Evolutionary conservation across 2,329 filamentous ascomycete genomes (phyloP).

Genomic region (Chaetomiaceae sp.): DNA sequence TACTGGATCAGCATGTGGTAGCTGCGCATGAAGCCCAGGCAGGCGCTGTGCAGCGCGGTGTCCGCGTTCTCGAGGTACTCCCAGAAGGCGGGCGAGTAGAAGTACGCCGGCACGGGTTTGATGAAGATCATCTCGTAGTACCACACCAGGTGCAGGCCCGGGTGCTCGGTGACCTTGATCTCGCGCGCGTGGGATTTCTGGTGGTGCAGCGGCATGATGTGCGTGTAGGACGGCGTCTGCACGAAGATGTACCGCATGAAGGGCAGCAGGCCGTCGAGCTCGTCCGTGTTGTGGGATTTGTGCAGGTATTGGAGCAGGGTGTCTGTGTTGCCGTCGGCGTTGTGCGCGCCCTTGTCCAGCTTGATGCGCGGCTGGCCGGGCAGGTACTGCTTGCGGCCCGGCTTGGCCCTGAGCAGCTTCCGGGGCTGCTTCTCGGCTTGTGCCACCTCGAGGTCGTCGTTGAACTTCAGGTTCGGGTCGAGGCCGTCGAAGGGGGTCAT

Average conservation of each 20-base stretch:
- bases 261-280: constrained; percentile 21
- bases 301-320: constrained; percentile 18
- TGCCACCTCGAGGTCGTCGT: constrained; percentile 11
- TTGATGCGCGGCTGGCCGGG: constrained; percentile 25
- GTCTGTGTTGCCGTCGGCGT: constrained; percentile 7
- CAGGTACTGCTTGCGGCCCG: constrained; percentile 15
- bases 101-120: constrained; percentile 36
- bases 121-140: constrained; percentile 35
- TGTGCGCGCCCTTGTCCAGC: constrained; percentile 4
- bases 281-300: constrained; percentile 18
- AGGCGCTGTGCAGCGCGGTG: constrained; percentile 20
- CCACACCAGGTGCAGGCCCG: constrained; percentile 39
- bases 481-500: constrained; percentile 9
- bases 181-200: constrained; percentile 33
- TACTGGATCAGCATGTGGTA: constrained; percentile 32
- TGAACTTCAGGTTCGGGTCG: constrained; percentile 14
- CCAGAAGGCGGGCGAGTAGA: constrained; percentile 33
- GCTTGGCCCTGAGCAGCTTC: constrained; percentile 12
- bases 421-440: constrained; percentile 1
- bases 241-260: constrained; percentile 28
- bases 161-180: constrained; percentile 35
- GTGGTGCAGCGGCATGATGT: constrained; percentile 34
- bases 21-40: constrained; percentile 32
- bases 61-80: constrained; percentile 22
- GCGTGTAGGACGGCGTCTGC: constrained; percentile 24